Conservation (phyloP, 192 early-diverging fungal genomes). For the Physocladia obscura region DNA sequence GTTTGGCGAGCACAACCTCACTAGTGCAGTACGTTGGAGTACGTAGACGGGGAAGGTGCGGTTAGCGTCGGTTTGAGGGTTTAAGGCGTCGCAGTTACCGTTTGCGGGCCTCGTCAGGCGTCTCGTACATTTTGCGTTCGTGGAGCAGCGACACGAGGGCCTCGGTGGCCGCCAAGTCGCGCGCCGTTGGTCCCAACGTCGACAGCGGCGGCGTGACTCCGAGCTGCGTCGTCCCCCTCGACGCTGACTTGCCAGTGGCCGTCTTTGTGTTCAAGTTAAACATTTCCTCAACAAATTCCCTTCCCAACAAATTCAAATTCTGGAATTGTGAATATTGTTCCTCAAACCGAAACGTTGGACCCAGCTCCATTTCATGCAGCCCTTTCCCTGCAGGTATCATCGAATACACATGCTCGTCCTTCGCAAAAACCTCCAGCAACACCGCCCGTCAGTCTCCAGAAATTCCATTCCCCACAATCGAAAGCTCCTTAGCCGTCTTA, state of each 20-base stretch:
- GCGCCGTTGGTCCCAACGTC: conserved; percentile 53
- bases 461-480: conserved; percentile 85
- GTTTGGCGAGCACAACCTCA: conserved; percentile 83
- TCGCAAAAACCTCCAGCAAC: conserved; percentile 87
- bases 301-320: too few species aligned
- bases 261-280: too few species aligned
- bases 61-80: neutral
- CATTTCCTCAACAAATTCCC: too few species aligned
- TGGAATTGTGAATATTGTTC: conserved; percentile 47
- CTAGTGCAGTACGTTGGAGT: conserved; percentile 38
- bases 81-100: conserved; percentile 52
- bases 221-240: too few species aligned
- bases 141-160: conserved; percentile 69
- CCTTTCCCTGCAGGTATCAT: conserved; percentile 96
- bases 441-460: conserved; percentile 78
- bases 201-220: conserved; percentile 86
- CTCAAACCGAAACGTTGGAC: conserved; percentile 37
- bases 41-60: neutral
- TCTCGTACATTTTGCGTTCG: conserved; percentile 81
- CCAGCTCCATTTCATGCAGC: conserved; percentile 77
- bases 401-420: conserved; percentile 91
- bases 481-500: conserved; percentile 79
- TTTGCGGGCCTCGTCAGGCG: conserved; percentile 76
- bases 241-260: too few species aligned
- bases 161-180: conserved; percentile 72